Conservation (phyloP, 306 rosid species). For the Calophaca sinica region DNA sequence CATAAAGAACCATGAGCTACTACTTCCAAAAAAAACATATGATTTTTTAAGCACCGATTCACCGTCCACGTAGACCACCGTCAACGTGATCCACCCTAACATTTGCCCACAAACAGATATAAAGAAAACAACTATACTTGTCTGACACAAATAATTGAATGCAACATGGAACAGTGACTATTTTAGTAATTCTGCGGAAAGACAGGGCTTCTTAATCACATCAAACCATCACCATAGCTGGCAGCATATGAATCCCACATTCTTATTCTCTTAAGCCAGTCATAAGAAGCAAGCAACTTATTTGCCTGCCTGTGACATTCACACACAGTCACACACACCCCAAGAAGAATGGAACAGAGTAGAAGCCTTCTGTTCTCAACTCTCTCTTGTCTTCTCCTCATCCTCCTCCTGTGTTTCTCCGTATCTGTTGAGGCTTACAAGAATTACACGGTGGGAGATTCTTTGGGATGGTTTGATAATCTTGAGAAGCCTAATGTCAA, state of each 20-base stretch:
- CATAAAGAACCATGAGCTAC: too few species aligned
- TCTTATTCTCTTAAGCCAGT: constrained; percentile 35
- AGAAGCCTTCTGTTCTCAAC: constrained; percentile 27
- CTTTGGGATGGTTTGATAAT: constrained; percentile 87
- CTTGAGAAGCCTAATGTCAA: constrained; percentile 58
- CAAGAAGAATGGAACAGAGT: constrained; percentile 52
- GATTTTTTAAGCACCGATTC: too few species aligned
- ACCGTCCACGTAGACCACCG: too few species aligned
- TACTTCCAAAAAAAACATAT: too few species aligned
- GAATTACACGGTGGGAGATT: constrained; percentile 92
- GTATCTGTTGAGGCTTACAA: constrained; percentile 73
- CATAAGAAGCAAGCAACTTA: constrained; percentile 28
- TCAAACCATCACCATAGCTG: constrained; percentile 43
- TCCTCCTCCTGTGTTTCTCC: constrained; percentile 41
- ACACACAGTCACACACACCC: constrained; percentile 37
- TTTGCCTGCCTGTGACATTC: constrained; percentile 8
- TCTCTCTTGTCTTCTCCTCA: constrained; percentile 35
- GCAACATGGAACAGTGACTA: constrained; percentile 30
- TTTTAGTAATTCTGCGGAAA: constrained; percentile 52
- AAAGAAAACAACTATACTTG: background rate
- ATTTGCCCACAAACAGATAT: too few species aligned
- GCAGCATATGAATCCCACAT: constrained; percentile 50
- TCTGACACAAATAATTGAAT: constrained; percentile 38
- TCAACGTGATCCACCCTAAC: too few species aligned
- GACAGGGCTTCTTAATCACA: constrained; percentile 28